Conservation (phyloP, 495 filamentous ascomycete species). For the Penicillium psychrofluorescens region DNA sequence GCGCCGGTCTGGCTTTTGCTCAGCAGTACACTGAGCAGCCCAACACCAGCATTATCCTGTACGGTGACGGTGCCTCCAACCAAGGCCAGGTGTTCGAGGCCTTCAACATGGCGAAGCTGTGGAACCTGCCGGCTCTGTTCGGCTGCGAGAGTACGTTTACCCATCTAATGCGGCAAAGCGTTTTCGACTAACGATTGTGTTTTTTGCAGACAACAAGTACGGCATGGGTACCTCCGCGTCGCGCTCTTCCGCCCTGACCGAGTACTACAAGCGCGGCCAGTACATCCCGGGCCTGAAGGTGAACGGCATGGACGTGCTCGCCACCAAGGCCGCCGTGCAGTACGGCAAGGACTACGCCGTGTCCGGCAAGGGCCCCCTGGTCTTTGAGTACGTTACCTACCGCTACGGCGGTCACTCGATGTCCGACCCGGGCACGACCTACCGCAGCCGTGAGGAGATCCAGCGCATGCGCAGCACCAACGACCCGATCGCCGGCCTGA, state of each 20-base stretch:
- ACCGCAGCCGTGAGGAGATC: conserved; percentile 98
- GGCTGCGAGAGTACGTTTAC: conserved; percentile 85
- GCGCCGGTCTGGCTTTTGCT: conserved; percentile 93
- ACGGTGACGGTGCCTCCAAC: conserved; percentile 96
- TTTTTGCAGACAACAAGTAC: conserved; percentile 88
- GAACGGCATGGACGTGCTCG: conserved; percentile 98
- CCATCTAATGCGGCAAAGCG: no score
- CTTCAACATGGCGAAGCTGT: conserved; percentile 99
- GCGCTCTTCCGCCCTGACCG: conserved; percentile 88
- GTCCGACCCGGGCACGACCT: conserved; percentile 98
- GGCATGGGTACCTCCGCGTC: conserved; percentile 98
- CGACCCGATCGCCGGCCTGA: conserved; percentile 95
- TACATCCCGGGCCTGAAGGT: conserved; percentile 99
- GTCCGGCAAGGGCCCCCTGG: conserved; percentile 80
- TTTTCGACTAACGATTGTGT: neutral
- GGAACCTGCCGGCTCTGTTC: conserved; percentile 91
- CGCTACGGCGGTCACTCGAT: conserved; percentile 98
- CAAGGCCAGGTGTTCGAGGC: conserved; percentile 99
- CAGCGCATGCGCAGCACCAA: conserved; percentile 98
- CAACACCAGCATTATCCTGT: conserved; percentile 81
- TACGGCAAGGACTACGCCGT: conserved; percentile 82
- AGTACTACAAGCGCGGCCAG: conserved; percentile 99
- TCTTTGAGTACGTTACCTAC: conserved; percentile 99
- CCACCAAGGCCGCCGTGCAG: conserved; percentile 90
- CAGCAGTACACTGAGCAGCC: conserved; percentile 85